Base-by-base conservation (phyloP, 2,329 filamentous ascomycete genomes). In the Bipolaris gigantea region DNA sequence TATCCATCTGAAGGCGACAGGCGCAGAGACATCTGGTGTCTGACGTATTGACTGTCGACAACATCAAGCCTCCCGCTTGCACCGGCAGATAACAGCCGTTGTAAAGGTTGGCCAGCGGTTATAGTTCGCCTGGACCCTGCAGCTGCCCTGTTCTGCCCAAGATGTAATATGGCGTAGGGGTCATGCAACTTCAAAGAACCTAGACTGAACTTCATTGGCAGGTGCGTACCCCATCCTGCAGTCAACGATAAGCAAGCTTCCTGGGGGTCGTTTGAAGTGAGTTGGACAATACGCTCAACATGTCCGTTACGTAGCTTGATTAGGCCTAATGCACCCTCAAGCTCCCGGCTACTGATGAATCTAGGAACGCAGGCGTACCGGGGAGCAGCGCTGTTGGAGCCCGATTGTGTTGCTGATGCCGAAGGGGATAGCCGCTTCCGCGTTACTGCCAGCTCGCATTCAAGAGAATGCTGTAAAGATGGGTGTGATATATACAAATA, bases 401-500 rank as follows among this genome's bases (percentile, higher is more conserved):
- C 63, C 10, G 65, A 62, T 21, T 69, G 69, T 9, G 64, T 62
- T 25, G 66, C 64, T 9, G 69, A 70, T 36, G 64, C 64, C 13
- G 66, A 59, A 1, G 66, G 63, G 6, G 71, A 66, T 15, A 75
- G 55, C 15, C 71, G 62, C 57, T 71, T 73, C n/a, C 72, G 65
- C 3, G 68, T 67, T 19, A 76, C 66, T 9, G 67, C 64, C 18
- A 75, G 62, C 42, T 76, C 73, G 40, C 70, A 70, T 39, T 76
- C 71, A 1, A 76, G 52, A 2, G 73, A 72, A 33, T 67, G 57
- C 38, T 61, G 57, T 21, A 71, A 56, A 19, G 72, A 67, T 10
- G 65, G 54, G 50, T 75, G 70, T 21, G 70, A 62, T 43, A 76
- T 72, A 55, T 76, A 74, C 13, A 76, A 35, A 51, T 70, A 74